Evolutionary conservation across 768 basidiomycete genomes (phyloP).

Genomic region (Cyclocybe cylindracea): DNA sequence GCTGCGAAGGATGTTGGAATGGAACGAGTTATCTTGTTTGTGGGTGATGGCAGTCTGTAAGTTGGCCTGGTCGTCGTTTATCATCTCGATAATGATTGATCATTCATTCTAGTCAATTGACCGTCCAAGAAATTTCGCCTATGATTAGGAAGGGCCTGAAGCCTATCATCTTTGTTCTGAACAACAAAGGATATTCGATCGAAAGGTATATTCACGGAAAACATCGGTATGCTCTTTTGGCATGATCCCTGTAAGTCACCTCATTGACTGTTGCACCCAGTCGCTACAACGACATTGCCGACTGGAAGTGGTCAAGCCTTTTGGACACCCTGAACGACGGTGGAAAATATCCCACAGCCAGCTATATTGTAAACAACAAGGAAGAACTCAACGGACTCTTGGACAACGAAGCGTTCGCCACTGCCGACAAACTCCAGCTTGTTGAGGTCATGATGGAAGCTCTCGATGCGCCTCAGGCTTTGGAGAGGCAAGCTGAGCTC

Average conservation of each 20-base stretch:
- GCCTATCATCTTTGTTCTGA: constrained; percentile 84
- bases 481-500: constrained; percentile 58
- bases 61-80: constrained; percentile 23
- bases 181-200: constrained; percentile 86
- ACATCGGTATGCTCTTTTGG: constrained; percentile 37
- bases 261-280: constrained; percentile 28
- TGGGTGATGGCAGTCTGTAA: constrained; percentile 83
- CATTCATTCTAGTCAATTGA: constrained; percentile 56
- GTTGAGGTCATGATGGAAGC: constrained; percentile 80
- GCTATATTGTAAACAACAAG: constrained; percentile 67
- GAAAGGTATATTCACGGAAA: constrained; percentile 78
- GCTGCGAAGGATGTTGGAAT: constrained; percentile 67
- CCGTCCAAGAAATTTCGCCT: constrained; percentile 81
- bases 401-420: constrained; percentile 58
- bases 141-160: constrained; percentile 75
- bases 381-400: constrained; percentile 69
- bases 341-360: constrained; percentile 47
- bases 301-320: constrained; percentile 76
- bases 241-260: background rate
- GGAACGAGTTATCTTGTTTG: constrained; percentile 77
- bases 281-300: constrained; percentile 84
- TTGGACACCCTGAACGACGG: constrained; percentile 55
- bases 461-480: constrained; percentile 68
- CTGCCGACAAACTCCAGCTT: constrained; percentile 68
- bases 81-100: constrained; percentile 2